Conservation (phyloP, 805 yeast genomes). For the Candida orba region DNA sequence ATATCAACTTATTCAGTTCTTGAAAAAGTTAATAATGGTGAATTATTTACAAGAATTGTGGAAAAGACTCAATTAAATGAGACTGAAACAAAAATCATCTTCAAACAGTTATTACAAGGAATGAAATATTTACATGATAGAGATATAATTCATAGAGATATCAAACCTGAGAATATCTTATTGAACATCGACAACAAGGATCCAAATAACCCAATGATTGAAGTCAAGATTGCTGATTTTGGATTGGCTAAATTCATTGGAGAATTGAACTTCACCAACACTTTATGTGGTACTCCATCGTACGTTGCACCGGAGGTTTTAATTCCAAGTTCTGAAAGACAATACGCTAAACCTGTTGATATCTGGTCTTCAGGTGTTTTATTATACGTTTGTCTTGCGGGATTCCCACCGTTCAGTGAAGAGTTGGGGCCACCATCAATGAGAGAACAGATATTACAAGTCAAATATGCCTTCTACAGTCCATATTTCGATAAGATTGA, state of each 20-base stretch:
- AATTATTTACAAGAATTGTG: conserved; percentile 65
- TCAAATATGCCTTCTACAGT: conserved; percentile 65
- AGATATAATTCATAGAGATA: conserved; percentile 71
- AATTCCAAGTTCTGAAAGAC: conserved; percentile 37
- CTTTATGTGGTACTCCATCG: conserved; percentile 82
- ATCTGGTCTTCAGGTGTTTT: conserved; percentile 80
- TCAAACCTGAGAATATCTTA: conserved; percentile 72
- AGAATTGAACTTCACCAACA: conserved; percentile 64
- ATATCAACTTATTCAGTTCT: conserved; percentile 51
- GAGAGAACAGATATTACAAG: conserved; percentile 65
- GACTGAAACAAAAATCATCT: conserved; percentile 54
- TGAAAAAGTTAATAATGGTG: conserved; percentile 72
- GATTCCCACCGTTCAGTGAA: conserved; percentile 81
- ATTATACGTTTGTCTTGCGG: conserved; percentile 71
- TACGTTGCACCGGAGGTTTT: conserved; percentile 79
- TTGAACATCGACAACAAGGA: conserved; percentile 38
- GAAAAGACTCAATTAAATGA: conserved; percentile 54
- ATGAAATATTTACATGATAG: conserved; percentile 57
- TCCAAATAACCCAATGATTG: conserved; percentile 24
- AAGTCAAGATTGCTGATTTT: conserved; percentile 76
- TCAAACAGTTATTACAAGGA: conserved; percentile 60
- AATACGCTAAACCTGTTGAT: conserved; percentile 67
- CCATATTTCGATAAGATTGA: conserved; percentile 74
- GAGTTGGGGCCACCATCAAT: conserved; percentile 74
- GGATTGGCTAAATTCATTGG: conserved; percentile 63